Conservation (phyloP, 108 stramenopile genomes). For the Mayamaea pseudoterrestris region DNA sequence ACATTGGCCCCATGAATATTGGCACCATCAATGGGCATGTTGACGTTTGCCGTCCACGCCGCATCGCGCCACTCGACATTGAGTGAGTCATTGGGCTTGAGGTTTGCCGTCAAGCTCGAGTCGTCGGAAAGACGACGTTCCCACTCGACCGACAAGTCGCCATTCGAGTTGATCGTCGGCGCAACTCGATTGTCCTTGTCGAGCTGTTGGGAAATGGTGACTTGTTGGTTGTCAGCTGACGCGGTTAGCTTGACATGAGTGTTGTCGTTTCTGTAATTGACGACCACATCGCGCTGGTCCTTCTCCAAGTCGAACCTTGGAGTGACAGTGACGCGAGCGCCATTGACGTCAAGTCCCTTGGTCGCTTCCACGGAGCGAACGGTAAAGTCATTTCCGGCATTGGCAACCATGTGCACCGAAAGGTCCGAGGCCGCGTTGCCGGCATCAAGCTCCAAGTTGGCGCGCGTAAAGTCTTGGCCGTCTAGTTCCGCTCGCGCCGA, state of each 20-base stretch:
- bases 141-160: constrained; percentile 68
- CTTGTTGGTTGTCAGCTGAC: constrained; percentile 57
- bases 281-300: constrained; percentile 54
- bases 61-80: constrained; percentile 78
- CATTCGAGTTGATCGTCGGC: constrained; percentile 62
- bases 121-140: constrained; percentile 63
- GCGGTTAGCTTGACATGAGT: constrained; percentile 56
- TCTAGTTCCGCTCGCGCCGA: constrained; percentile 65
- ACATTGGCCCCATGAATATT: constrained; percentile 60
- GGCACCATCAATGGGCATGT: constrained; percentile 61
- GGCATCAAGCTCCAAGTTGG: constrained; percentile 57
- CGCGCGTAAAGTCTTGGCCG: constrained; percentile 24
- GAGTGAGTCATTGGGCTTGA: constrained; percentile 67
- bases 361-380: constrained; percentile 50
- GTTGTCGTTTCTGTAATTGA: constrained; percentile 60
- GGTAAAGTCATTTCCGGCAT: constrained; percentile 26
- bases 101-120: constrained; percentile 50
- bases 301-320: constrained; percentile 58
- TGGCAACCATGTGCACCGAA: constrained; percentile 23
- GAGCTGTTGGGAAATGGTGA: constrained; percentile 59
- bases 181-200: constrained; percentile 61
- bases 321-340: constrained; percentile 64
- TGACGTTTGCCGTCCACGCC: constrained; percentile 75
- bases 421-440: constrained; percentile 66
- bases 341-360: constrained; percentile 71